Evolutionary conservation across 305 asterid species (phyloP), one percentile per base, ranked within the genome.

Genomic region (Fraxinus baroniana): DNA sequence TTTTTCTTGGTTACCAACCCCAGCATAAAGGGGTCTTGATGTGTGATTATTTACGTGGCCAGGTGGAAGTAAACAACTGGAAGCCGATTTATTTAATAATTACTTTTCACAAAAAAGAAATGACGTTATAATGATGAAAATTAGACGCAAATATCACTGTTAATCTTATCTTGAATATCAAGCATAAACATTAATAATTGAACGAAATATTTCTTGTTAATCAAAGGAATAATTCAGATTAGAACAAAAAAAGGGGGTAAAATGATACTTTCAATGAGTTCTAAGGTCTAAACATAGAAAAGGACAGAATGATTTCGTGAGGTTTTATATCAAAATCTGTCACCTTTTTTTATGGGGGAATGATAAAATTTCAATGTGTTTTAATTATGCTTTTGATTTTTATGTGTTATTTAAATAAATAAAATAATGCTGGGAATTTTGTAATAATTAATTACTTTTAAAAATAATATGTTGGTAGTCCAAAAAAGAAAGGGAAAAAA

Each of bases 291-390:
- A 74, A 78, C 78, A 71, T 28, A 79, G 90, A 90, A 77, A 88
- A 66, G 3, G 86, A 88, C 79, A 7, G 12, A 13, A 66, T 77
- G 15, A 28, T 24, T 76, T 8, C 3, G 55, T 74, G 79, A 68
- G 87, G 87, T 87, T 85, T 78, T 84, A 86, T 41, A 86, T 88
- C 87, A 39, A 80, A 79, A 32, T 83, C 88, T 52, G n/a, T 81
- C 74, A 32, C 17, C 62, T 37, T 24, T 79, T 49, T 33, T 17
- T 12, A 5, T 15, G 1, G 60, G 60, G 60, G 20, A 49, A 17
- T 15, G 60, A 49, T 49, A 0, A 13, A 13, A 3, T 49, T 49
- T 3, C n/a, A 12, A 46, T 49, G 18, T 15, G 60, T 49, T 49
- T 49, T 32, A 22, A 64, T 26, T 64, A 66, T 3, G 35, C 13